A percentile compares a stretch with the other conserved stretches of the same genome.
Conservation (phyloP, 164 flowering plant species). For the Aristolochia californica region DNA sequence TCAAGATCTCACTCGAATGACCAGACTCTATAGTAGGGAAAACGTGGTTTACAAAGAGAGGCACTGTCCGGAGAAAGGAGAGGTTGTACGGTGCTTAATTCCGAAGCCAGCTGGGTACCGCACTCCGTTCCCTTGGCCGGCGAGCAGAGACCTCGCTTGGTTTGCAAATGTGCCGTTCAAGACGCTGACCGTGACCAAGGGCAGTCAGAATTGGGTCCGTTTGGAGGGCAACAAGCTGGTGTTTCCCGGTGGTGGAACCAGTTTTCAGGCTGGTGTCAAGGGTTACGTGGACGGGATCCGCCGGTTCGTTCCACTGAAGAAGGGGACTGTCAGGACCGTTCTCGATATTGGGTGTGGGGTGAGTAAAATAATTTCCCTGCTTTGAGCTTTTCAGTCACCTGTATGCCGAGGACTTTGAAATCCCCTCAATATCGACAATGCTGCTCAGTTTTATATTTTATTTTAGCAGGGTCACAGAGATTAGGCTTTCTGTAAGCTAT, state of each 20-base stretch:
- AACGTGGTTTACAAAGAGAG: constrained; percentile 35
- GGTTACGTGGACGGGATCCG: constrained; percentile 82
- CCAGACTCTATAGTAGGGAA: not conserved
- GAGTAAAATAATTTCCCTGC: constrained; percentile 11
- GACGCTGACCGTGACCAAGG: constrained; percentile 69
- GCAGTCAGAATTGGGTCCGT: constrained; percentile 83
- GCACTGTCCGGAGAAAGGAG: constrained; percentile 59
- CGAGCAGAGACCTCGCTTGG: constrained; percentile 70
- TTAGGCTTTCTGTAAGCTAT: no score
- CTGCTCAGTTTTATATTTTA: no score
- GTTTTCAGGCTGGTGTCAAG: constrained; percentile 83
- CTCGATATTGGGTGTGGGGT: constrained; percentile 99
- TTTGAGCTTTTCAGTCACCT: no score
- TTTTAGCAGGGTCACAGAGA: no score
- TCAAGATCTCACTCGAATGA: not conserved
- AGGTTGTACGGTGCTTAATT: constrained; percentile 42
- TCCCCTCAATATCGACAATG: no score
- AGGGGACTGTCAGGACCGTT: constrained; percentile 80
- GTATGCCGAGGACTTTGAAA: no score
- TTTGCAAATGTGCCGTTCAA: constrained; percentile 83
- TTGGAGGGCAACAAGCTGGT: constrained; percentile 54
- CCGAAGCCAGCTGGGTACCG: constrained; percentile 78
- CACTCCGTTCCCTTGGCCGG: constrained; percentile 76
- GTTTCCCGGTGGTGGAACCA: constrained; percentile 98
- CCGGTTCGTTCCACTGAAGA: constrained; percentile 47